These are phyloP conservation scores for Acanthamoeba royreba DNA, from an alignment of 208 protist species.

Conservation along the genomic window DNA sequence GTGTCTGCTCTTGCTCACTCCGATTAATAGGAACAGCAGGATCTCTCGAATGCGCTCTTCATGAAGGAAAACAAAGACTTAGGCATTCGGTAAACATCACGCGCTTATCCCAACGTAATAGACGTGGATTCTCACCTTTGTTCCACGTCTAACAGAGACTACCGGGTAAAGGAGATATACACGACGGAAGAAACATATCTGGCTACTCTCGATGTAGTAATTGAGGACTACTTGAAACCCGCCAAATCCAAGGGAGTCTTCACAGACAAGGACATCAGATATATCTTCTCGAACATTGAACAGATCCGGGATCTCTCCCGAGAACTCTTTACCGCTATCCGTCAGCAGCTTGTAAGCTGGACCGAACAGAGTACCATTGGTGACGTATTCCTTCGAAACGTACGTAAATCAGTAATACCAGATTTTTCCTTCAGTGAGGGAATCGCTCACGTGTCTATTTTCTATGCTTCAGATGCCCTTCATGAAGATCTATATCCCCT, in stretches of 20 bases:
- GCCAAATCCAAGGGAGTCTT: neutral
- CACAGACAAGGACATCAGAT: neutral
- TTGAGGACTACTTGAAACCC: neutral
- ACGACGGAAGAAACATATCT: neutral
- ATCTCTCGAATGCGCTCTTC: neutral
- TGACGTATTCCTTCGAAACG: neutral
- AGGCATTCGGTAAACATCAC: neutral
- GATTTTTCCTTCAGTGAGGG: neutral
- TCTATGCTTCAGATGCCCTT: neutral
- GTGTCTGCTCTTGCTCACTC: neutral
- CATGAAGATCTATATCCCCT: constrained; percentile 15
- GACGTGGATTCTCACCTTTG: too few species aligned
- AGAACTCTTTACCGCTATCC: neutral
- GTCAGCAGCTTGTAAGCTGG: neutral
- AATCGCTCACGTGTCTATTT: neutral
- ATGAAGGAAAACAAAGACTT: neutral
- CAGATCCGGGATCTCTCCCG: neutral
- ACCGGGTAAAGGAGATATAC: constrained; percentile 1
- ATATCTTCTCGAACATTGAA: constrained; percentile 11
- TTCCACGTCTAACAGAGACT: too few species aligned
- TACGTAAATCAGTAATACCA: neutral
- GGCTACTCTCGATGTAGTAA: neutral
- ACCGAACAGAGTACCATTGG: neutral
- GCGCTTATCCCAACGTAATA: too few species aligned
- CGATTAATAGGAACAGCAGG: neutral